A percentile compares a stretch with the other conserved stretches of the same genome.
phyloP scores from a whole-genome alignment of 345 rosid genomes.

The Carallia pectinifolia region DNA sequence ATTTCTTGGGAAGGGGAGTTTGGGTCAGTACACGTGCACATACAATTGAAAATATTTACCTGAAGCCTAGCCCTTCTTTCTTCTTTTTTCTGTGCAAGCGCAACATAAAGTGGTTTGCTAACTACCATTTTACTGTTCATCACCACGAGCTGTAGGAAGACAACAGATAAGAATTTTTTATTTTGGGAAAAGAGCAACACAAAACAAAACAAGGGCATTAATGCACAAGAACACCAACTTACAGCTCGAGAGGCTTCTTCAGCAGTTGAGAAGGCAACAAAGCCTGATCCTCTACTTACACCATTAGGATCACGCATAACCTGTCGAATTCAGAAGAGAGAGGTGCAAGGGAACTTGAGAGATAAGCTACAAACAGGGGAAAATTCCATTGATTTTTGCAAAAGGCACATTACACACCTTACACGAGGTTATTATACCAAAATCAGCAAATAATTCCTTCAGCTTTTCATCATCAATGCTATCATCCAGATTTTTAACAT shows the following conservation, averaged over 20 bases:
- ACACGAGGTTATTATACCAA: constrained; percentile 7
- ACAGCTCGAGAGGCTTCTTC: background rate
- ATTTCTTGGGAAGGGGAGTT: no score
- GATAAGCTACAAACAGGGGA: no score
- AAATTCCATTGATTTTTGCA: no score
- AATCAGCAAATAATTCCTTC: constrained; percentile 4
- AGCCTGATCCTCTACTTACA: constrained; percentile 3
- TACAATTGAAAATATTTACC: background rate
- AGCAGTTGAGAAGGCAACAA: background rate
- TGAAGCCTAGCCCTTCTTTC: constrained; percentile 17
- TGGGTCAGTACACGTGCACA: no score
- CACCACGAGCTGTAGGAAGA: background rate
- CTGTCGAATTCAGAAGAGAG: background rate
- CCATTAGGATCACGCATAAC: background rate
- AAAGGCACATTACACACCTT: background rate
- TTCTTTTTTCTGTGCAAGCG: constrained; percentile 12
- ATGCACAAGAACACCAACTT: background rate
- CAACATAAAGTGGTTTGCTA: constrained; percentile 17
- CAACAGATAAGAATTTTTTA: background rate
- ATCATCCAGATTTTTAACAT: background rate
- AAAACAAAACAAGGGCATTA: background rate
- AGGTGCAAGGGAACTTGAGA: background rate
- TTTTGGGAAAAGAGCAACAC: background rate
- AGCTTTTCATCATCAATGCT: constrained; percentile 10
- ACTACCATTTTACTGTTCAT: constrained; percentile 1